Evolutionary conservation across 2,329 filamentous ascomycete genomes (phyloP), one percentile per base, ranked within the genome.

Genomic region (Fusarium continuum): DNA sequence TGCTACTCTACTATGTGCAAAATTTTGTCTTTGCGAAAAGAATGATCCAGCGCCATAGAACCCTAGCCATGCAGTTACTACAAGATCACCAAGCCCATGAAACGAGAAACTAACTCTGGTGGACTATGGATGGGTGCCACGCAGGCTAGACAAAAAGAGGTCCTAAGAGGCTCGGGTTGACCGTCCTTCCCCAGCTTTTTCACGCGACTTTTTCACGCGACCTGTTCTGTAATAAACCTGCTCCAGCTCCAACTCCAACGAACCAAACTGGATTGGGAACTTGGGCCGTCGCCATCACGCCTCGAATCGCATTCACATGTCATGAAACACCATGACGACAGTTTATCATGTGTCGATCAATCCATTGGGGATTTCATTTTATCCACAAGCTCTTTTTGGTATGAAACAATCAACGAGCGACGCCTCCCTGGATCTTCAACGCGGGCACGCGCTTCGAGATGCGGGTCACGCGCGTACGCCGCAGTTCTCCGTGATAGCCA

Each of bases 171-270:
- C 47, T 60, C 25, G 55, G 34, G 35, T 49, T 39, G n/a, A n/a
- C n/a, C n/a, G n/a, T 20, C 40, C 43, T 66, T 66, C 63, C 64
- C 64, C 64, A 57, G 63, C 54, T 67, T 66, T 60, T 64, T 38
- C 49, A n/a, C n/a, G n/a, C n/a, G n/a, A n/a, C n/a, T n/a, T n/a
- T n/a, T n/a, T n/a, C n/a, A 49, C 34, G 31, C 46, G 35, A 46
- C 58, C 50, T 43, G 40, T 34, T 28, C 28, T 44, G 48, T 55
- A 59, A 28, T 13, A 23, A 39, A 19, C 28, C 44, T 46, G 41
- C 61, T 35, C 48, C 31, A 48, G n/a, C n/a, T n/a, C n/a, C n/a
- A 47, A 23, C 31, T 25, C 23, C 17, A 34, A 32, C 6, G 22
- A n/a, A 35, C 67, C 63, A 69, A 47, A 53, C 67, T 64, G 40